Base-by-base conservation (phyloP, 2,329 filamentous ascomycete species). In the Xylaria sp. region DNA sequence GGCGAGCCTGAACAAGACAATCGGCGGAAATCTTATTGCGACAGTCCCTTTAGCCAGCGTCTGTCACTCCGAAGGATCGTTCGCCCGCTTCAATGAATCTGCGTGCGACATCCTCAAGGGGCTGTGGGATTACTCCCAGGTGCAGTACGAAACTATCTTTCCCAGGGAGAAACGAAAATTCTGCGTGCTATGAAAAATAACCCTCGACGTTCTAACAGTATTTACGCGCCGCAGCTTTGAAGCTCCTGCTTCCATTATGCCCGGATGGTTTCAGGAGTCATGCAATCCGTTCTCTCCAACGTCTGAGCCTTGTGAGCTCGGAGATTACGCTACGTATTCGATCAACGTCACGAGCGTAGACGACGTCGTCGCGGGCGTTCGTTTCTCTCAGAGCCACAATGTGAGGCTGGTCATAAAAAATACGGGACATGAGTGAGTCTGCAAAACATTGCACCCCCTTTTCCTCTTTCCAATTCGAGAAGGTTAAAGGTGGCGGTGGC, bases 281-380 rank as follows among this genome's bases (percentile, higher is more conserved):
- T 52, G 23, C 50, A 51, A 51, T 28, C 48, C 48, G 18, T 51
- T 51, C 48, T 51, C 48, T 13, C 48, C 48, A 12, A 51, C 23
- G 15, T 51, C 48, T 5, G 15, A 51, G 48, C 48, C 48, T 4
- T 51, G 48, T 28, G 48, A 51, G 20, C 23, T 28, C 10, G 23
- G 48, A 12, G n/a, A 51, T 9, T 51, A 51, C 25, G 48, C 48
- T 5, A 51, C 10, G 6, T 28, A 51, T 10, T 51, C 48, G 2
- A 51, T 28, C 15, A 51, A 51, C 8, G 23, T 51, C 23, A 25
- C 20, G 5, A 28, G 23, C n/a, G 18, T 20, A 20, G 18, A 46
- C 18, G 18, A 46, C 6, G 8, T 51, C 7, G 10, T 51, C 13
- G 48, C 9, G 2, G 48, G 48, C 12, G 7, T 51, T 10, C 9